phyloP scores from a whole-genome alignment of 345 rosid genomes.

The Citrus unshiu region DNA sequence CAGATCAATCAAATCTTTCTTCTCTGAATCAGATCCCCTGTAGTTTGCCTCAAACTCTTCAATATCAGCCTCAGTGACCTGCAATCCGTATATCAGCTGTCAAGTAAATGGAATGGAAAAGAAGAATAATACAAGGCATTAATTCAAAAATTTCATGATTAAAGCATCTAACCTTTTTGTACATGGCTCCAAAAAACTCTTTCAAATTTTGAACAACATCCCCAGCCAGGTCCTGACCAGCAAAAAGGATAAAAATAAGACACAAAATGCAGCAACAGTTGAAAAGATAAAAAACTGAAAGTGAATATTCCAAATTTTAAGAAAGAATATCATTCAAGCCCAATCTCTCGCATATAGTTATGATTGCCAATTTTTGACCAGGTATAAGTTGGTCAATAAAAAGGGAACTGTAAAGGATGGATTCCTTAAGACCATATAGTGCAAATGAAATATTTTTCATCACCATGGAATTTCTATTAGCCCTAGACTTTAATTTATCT shows the following conservation, averaged over 20 bases:
- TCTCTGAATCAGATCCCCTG: constrained; percentile 92
- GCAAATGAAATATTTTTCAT: not conserved
- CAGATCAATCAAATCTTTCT: constrained; percentile 77
- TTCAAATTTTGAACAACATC: constrained; percentile 69
- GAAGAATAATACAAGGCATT: not conserved
- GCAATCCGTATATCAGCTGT: constrained; percentile 8
- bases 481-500: not conserved
- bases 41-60: constrained; percentile 84
- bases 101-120: not conserved
- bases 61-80: constrained; percentile 80
- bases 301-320: not conserved
- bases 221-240: constrained; percentile 75
- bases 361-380: not conserved
- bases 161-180: constrained; percentile 55
- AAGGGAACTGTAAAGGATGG: not conserved
- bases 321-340: not conserved
- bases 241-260: constrained; percentile 6
- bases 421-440: not conserved
- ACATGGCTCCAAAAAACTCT: constrained; percentile 65
- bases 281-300: not conserved
- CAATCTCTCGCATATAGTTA: not conserved
- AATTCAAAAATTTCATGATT: not conserved
- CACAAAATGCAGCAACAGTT: not conserved
- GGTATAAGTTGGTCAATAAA: not conserved
- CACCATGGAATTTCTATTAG: not conserved